Evolutionary conservation across 2,329 filamentous ascomycete genomes (phyloP), one percentile per base, ranked within the genome.

Genomic region (Phyllosticta citribraziliensis): DNA sequence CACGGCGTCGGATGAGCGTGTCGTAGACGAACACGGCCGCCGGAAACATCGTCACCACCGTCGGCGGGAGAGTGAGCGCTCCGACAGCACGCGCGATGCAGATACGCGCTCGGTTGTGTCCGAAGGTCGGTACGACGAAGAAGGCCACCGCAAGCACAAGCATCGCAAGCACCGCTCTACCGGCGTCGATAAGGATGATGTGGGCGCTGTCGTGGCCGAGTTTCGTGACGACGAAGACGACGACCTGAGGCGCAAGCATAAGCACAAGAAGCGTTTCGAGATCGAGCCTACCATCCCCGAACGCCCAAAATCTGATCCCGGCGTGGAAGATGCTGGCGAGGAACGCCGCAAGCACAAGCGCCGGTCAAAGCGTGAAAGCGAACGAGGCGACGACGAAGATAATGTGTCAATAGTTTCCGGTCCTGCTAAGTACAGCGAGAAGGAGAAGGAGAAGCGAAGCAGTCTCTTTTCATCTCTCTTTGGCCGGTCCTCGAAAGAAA

Each of bases 401-500:
- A 71, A 69, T 33, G 70, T 68, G 4, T 79, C 77, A 24, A 54
- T 74, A 5, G 67, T 71, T 3, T 78, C 78, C 4, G 70, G 72
- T 5, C 70, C 76, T 20, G 72, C 75, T 11, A 70, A 72, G 51
- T 69, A 70, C 52, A 70, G 67, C 56, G 67, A 69, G 19, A 70
- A 67, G 62, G 67, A 72, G 47, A 73, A 76, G 63, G 76, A 61
- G 19, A 75, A 76, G 64, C 76, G 77, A 56, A 74, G 74, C 55
- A 75, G 78, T 12, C 59, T 80, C 8, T 75, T 79, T 56, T 75
- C 58, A 2, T 52, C 77, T 5, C 65, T 80, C 9, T 79, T 80
- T 63, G 70, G 73, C 33, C 80, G 76, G 67, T 76, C 76, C 2
- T 35, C 54, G 25, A 61, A 61, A 50, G 60, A 61, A 24, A 61